Percentiles rank a stretch among this genome's conserved stretches.
Conservation (phyloP, 2,329 filamentous ascomycete genomes). For the Colletotrichum brevisporum region DNA sequence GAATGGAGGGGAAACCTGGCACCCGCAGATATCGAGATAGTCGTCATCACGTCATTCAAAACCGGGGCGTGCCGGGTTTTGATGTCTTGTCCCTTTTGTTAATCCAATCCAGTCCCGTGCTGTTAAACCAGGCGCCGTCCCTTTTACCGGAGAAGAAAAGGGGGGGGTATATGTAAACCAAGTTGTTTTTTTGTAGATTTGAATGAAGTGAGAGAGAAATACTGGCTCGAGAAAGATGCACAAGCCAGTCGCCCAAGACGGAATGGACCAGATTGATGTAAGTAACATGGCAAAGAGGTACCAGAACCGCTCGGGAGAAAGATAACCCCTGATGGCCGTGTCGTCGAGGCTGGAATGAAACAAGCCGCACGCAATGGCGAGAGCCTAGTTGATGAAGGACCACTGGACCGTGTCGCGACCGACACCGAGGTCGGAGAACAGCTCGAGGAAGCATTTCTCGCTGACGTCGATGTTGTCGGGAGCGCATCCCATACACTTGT, state of each 20-base stretch:
- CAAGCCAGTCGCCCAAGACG: conserved; percentile 1
- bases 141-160: background rate
- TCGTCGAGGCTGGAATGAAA: conserved; percentile 17
- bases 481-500: conserved; percentile 82
- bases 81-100: conserved; percentile 24
- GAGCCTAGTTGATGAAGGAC: conserved; percentile 60
- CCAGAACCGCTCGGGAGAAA: background rate
- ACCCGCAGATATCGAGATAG: conserved; percentile 36
- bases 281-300: conserved; percentile 3
- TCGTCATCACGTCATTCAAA: conserved; percentile 40
- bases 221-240: background rate
- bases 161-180: conserved; percentile 15
- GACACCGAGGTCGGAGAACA: conserved; percentile 61
- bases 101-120: conserved; percentile 34
- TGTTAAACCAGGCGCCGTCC: conserved; percentile 34
- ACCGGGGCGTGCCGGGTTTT: conserved; percentile 15
- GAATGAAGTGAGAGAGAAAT: conserved; percentile 6
- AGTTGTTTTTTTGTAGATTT: conserved; percentile 13
- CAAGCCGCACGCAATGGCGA: background rate
- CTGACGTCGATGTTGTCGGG: conserved; percentile 72
- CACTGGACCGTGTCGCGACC: conserved; percentile 61
- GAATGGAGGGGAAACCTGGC: background rate
- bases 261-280: background rate
- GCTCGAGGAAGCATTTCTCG: conserved; percentile 66
- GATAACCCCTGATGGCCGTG: conserved; percentile 4